Evolutionary conservation across 192 early-diverging fungal genomes (phyloP).

Genomic region (Coemansia sp.): DNA sequence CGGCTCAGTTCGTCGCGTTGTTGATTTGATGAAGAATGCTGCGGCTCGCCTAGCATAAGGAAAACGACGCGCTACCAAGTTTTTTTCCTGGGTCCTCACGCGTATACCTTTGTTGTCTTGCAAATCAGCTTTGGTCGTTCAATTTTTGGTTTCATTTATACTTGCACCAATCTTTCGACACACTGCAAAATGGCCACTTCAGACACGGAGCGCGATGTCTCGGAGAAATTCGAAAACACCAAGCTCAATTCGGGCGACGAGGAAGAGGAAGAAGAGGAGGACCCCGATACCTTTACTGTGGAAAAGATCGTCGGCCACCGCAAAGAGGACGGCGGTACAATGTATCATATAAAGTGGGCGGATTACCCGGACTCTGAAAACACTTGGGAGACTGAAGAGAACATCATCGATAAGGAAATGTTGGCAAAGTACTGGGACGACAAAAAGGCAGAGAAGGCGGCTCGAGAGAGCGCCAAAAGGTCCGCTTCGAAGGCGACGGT

Average conservation of each 20-base stretch:
- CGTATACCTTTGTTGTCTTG: neutral
- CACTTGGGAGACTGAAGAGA: constrained; percentile 63
- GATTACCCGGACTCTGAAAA: constrained; percentile 51
- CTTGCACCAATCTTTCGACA: neutral
- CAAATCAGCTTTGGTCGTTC: neutral
- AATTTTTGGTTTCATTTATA: neutral
- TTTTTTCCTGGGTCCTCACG: neutral
- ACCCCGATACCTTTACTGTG: constrained; percentile 21
- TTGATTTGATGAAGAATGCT: neutral
- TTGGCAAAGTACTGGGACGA: constrained; percentile 42
- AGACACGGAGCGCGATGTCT: constrained; percentile 1
- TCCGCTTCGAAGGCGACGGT: neutral
- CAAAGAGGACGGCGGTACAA: constrained; percentile 14
- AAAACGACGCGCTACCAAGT: neutral
- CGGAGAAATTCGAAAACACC: constrained; percentile 8
- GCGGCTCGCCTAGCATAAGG: neutral
- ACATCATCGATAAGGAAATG: constrained; percentile 47
- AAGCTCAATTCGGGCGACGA: constrained; percentile 1
- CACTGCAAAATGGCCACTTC: neutral
- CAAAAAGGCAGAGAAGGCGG: constrained; percentile 12
- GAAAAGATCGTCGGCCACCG: constrained; percentile 31
- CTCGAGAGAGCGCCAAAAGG: constrained; percentile 14
- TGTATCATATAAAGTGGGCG: constrained; percentile 61
- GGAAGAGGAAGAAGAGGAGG: neutral
- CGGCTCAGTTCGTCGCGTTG: neutral